phyloP scores from a whole-genome alignment of 495 filamentous ascomycete species.

The Xylaria nigripes region DNA sequence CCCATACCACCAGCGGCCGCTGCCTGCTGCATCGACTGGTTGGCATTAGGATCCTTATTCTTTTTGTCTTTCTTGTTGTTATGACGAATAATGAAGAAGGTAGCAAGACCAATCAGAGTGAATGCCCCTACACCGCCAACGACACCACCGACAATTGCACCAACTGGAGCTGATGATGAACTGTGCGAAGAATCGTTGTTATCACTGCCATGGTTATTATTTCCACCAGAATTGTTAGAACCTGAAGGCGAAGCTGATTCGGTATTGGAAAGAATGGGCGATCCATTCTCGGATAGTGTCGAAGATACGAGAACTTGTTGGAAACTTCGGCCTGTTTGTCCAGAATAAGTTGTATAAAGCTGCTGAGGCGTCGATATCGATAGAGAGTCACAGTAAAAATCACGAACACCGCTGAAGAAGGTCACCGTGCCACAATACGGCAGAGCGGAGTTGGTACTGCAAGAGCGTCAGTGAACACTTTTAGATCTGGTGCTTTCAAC shows the following conservation, averaged over 20 bases:
- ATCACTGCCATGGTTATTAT: not conserved
- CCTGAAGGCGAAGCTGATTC: not conserved
- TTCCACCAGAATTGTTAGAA: not conserved
- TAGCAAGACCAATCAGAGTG: constrained; percentile 32
- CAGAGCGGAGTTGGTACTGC: constrained; percentile 19
- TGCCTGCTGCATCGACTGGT: constrained; percentile 10
- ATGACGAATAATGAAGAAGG: constrained; percentile 31
- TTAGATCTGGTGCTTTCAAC: not conserved
- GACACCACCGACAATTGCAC: constrained; percentile 42
- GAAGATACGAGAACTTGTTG: not conserved
- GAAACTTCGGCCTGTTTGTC: constrained; percentile 27
- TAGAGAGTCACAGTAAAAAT: constrained; percentile 33
- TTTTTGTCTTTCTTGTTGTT: constrained; percentile 27
- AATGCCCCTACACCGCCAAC: constrained; percentile 40
- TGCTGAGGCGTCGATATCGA: constrained; percentile 20
- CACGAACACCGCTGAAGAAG: constrained; percentile 27
- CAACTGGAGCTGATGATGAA: constrained; percentile 26
- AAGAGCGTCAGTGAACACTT: not conserved
- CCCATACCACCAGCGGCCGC: constrained; percentile 5
- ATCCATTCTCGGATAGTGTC: not conserved
- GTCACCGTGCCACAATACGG: constrained; percentile 34
- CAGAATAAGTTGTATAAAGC: constrained; percentile 30
- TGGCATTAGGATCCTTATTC: not conserved
- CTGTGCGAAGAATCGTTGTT: not conserved
- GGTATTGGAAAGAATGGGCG: not conserved